Base-by-base conservation (phyloP, 257 asterid genomes). In the Salvia splendens region DNA sequence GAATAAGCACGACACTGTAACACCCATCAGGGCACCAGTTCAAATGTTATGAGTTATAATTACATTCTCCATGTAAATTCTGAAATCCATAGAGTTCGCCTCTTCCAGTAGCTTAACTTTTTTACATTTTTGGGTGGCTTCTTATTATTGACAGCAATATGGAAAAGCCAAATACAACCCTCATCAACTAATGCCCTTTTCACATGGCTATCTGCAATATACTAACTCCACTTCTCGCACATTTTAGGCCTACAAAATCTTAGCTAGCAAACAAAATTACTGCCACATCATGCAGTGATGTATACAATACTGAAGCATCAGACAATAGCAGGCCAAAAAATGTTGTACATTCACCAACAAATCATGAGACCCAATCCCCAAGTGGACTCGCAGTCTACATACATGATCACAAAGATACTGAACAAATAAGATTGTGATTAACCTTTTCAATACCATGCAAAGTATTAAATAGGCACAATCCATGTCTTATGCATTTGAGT, bases 341-440 rank as follows among this genome's bases (percentile, higher is more conserved):
- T 15, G 67, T 58, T n/a, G 47, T 49, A 41, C 54, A 67, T 42
- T 41, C 24, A 41, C 71, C 65, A 73, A 15, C 50, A 64, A 33
- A 58, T 60, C 50, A 57, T 59, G 30, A 24, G 2, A 24, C 30
- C 30, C 30, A 24, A 24, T 24, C 30, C 30, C 30, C 30, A 24
- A 24, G 41, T 38, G 40, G 72, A 42, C 64, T 67, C 58, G 58
- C 47, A 40, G 50, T 12, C 63, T 36, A 59, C 51, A 64, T 24
- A 50, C 9, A 54, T 40, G 46, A 56, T 43, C n/a, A 64, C 2
- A 66, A 49, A 40, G 57, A 63, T 33, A 54, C 28, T 33, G 9
- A 57, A 71, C 15, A 8, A 66, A 48, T 53, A 28, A 46, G 60
- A 56, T 54, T 66, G 69, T 32, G 58, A 51, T 45, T 41, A 41